Base-by-base conservation (phyloP, 345 rosid species). In the Garcia nutans region DNA sequence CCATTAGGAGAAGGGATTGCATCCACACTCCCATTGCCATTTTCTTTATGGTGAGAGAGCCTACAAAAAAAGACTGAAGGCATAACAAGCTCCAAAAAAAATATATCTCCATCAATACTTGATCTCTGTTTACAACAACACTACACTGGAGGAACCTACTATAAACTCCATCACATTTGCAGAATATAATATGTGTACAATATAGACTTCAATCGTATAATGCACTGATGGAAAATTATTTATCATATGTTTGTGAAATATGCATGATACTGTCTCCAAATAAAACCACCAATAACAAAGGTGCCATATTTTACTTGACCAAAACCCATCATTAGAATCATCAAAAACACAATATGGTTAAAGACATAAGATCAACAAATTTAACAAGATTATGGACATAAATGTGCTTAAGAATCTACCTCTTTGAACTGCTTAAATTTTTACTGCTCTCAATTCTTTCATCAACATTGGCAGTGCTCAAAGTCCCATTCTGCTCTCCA, bases 21-120 rank as follows among this genome's bases (percentile, higher is more conserved):
- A 78, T 87, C 92, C 42, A 54, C 85, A 69, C 57, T 74, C 78
- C 70, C 87, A 70, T 81, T 65, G 52, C 79, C 80, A 47, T 72
- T 85, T 78, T 82, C 85, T 78, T 80, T 71, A 86, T 78, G 83
- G 70, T 82, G 80, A 64, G 55, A 71, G 6, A 50, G 81, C 85
- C 96, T 92, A 75, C n/a, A 86, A 68, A 79, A 62, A 49, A n/a
- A n/a, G 28, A 65, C 15, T 24, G 31, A 64, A 44, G 62, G 44
- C 2, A 23, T 64, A 23, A 49, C 16, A 47, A 17, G 23, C 70
- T 74, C 55, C 58, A 54, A 64, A 74, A 26, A n/a, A n/a, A 31
- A 65, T 19, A 74, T 49, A 42, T 50, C 45, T 68, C 56, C 45
- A n/a, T n/a, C n/a, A n/a, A n/a, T n/a, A n/a, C n/a, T 15, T 26